Percentiles rank a stretch among this genome's conserved stretches.
These are phyloP conservation scores for Trametes elegans DNA, from an alignment of 768 basidiomycete species.

Conservation along the genomic window DNA sequence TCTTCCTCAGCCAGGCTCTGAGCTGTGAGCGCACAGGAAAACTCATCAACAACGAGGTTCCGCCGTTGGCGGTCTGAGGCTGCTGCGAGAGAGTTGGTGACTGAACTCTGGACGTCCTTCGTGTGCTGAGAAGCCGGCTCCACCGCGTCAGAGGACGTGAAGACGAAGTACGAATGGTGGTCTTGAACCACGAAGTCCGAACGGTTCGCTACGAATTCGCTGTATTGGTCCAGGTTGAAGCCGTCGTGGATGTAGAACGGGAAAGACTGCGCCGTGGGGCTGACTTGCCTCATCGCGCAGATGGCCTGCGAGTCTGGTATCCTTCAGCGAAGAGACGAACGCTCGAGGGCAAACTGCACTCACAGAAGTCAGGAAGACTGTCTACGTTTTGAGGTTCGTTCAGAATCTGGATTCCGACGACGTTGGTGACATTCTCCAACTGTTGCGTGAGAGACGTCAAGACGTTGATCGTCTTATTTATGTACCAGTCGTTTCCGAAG, in stretches of 20 bases:
- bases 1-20: slow-evolving; percentile 49
- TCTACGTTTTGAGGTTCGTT: slow-evolving; percentile 53
- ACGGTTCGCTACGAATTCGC: slow-evolving; percentile 45
- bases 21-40: slow-evolving; percentile 46
- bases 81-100: slow-evolving; percentile 25
- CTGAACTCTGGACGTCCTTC: slow-evolving; percentile 32
- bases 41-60: slow-evolving; percentile 51
- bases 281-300: slow-evolving; percentile 41
- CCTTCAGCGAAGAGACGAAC: neutral
- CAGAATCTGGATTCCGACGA: slow-evolving; percentile 45
- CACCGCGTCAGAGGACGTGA: slow-evolving; percentile 49
- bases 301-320: slow-evolving; percentile 51
- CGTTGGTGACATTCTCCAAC: slow-evolving; percentile 36
- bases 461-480: slow-evolving; percentile 39
- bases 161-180: slow-evolving; percentile 74
- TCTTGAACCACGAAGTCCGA: slow-evolving; percentile 69
- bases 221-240: slow-evolving; percentile 56
- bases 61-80: slow-evolving; percentile 35
- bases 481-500: slow-evolving; percentile 35
- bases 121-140: slow-evolving; percentile 46
- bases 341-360: slow-evolving; percentile 26
- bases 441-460: slow-evolving; percentile 38
- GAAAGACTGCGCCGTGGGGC: slow-evolving; percentile 38
- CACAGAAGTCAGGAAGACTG: slow-evolving; percentile 43
- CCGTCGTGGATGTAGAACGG: slow-evolving; percentile 71